Base-by-base conservation (phyloP, 305 asterid genomes). In the Caryopteris hybrid region DNA sequence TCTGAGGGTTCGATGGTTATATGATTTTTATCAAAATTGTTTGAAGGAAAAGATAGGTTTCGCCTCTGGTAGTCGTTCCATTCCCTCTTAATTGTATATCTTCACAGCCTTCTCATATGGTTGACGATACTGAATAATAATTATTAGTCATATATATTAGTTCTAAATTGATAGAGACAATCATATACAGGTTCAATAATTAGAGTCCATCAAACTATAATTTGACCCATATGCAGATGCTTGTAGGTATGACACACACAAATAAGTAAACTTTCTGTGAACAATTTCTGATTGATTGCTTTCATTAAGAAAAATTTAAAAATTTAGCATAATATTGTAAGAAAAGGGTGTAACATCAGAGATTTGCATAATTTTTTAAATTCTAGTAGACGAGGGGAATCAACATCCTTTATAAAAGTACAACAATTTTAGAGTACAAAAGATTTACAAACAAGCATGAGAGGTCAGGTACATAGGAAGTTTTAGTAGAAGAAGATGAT, bases 41-140 rank as follows among this genome's bases (percentile, higher is more conserved):
- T 38, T 0, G 22, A 42, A 31, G 12, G 42, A 41, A 23, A 66
- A 54, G 51, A 31, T 64, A 57, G 48, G 16, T 29, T 8, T 21
- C 43, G 57, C 55, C 64, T 75, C 23, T 34, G 70, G 39, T 29
- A 54, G 68, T 27, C 14, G 54, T 50, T 57, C 50, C 34, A 46
- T 3, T 43, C 62, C 46, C 69, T 70, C 66, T 73, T 79, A 85
- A 64, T 81, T 85, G 77, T 79, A 85, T 65, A 85, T 85, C 83
- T 83, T 85, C 77, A 85, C 85, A 53, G 88, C 85, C 77, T 81
- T 85, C 86, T 85, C 88, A 13, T 34, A 71, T 42, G 87, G 68
- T 10, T 69, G 81, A 51, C 87, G 88, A 45, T 77, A 60, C 88
- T 85, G 88, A 45, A 54, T 45, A 41, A 59, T 38, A 34, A 23